A percentile compares a stretch with the other conserved stretches of the same genome.
Conservation (phyloP, 2,329 filamentous ascomycete genomes). For the Talaromyces sp. region DNA sequence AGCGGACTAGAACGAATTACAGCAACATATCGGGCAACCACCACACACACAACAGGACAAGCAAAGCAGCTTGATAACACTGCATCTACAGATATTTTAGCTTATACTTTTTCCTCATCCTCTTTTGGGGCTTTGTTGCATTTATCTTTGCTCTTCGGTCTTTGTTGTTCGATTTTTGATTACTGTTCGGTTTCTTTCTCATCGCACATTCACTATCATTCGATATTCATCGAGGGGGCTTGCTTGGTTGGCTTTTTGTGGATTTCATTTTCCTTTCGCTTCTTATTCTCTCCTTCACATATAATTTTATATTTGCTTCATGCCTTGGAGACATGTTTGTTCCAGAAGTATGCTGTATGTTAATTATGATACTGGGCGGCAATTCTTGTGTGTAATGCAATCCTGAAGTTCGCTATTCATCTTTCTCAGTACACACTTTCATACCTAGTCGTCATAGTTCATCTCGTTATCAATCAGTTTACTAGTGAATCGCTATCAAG, state of each 20-base stretch:
- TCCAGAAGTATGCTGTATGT: neutral
- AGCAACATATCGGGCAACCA: conserved; percentile 13
- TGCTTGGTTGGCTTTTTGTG: neutral
- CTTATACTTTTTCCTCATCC: neutral
- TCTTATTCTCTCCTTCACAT: neutral
- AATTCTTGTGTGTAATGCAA: neutral
- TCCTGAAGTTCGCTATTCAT: neutral
- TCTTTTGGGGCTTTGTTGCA: neutral
- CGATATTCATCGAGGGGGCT: neutral
- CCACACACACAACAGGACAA: neutral
- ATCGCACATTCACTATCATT: neutral
- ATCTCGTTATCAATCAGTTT: neutral
- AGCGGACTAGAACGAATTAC: neutral
- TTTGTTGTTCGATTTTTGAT: neutral
- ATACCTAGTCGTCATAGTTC: neutral
- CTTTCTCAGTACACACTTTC: neutral
- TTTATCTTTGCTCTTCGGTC: neutral
- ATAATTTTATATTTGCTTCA: neutral
- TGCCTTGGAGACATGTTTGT: neutral
- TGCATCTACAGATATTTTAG: conserved; percentile 1
- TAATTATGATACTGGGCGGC: conserved; percentile 9
- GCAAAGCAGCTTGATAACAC: neutral
- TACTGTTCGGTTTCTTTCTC: neutral
- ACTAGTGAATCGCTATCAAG: neutral
- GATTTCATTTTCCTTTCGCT: neutral